Percentiles rank a stretch among this genome's conserved stretches.
phyloP scores from a whole-genome alignment of 2,329 filamentous ascomycete species.

The Trichoderma sp. region DNA sequence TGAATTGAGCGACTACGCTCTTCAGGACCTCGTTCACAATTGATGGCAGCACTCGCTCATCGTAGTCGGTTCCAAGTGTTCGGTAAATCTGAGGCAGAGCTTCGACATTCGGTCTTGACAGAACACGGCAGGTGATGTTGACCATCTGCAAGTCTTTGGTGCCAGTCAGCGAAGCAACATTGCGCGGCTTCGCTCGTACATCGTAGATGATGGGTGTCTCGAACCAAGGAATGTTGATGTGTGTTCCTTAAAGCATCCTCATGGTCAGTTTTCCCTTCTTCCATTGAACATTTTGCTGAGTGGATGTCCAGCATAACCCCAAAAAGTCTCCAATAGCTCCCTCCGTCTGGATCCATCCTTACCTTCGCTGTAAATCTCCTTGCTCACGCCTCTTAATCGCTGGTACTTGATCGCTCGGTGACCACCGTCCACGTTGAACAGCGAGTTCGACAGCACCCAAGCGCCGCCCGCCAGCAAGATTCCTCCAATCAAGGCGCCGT shows the following conservation, averaged over 20 bases:
- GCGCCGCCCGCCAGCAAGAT: slow-evolving; percentile 49
- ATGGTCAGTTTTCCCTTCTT: slow-evolving; percentile 19
- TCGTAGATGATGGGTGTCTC: slow-evolving; percentile 97
- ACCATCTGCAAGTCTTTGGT: slow-evolving; percentile 99
- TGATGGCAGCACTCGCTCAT: slow-evolving; percentile 92
- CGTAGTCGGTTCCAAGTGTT: slow-evolving; percentile 91
- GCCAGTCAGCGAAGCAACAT: slow-evolving; percentile 93
- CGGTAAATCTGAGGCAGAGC: slow-evolving; percentile 96
- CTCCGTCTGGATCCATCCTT: not conserved
- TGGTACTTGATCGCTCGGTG: slow-evolving; percentile 99
- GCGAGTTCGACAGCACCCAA: slow-evolving; percentile 56
- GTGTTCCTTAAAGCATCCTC: slow-evolving; percentile 64
- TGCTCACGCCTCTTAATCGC: slow-evolving; percentile 85
- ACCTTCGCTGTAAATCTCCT: slow-evolving; percentile 97
- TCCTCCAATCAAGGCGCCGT: slow-evolving; percentile 42
- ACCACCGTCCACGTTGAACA: slow-evolving; percentile 91
- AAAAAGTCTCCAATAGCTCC: not conserved
- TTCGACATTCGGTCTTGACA: slow-evolving; percentile 83
- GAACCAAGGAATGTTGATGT: slow-evolving; percentile 93
- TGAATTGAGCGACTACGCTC: slow-evolving; percentile 98
- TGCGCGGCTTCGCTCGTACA: slow-evolving; percentile 94
- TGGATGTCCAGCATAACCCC: not conserved
- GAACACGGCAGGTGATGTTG: slow-evolving; percentile 99
- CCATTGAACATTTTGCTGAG: not conserved
- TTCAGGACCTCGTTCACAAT: slow-evolving; percentile 99